Base-by-base conservation (phyloP, 2,329 filamentous ascomycete genomes). In the Pseudopithomyces chartarum region DNA sequence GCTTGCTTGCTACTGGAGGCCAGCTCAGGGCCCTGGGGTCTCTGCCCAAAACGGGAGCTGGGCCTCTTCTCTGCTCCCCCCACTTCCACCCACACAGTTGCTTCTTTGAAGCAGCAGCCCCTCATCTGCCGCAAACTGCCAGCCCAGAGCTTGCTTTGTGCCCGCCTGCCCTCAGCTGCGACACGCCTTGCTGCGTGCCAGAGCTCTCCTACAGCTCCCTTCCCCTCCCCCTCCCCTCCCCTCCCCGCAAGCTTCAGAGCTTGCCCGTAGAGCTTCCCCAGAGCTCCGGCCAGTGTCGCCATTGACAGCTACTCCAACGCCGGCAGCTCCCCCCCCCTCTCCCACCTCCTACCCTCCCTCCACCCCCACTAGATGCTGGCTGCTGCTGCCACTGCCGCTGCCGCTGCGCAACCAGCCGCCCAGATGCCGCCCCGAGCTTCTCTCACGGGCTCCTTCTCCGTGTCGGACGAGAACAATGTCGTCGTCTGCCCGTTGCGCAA, bases 401-500 rank as follows among this genome's bases (percentile, higher is more conserved):
- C 26, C 8, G 26, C 26, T 29, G 26, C 26, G 26, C 26, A 29
- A 29, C 26, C 26, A 29, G 26, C 26, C 26, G 26, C 26, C 26
- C 26, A 29, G 80, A 97, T 97, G 93, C 92, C 93, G 80, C 92
- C 92, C 74, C 88, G 91, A 84, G 87, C 90, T 70, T 89, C 91
- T 66, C 84, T 96, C 74, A 95, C 91, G 62, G 91, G 90, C 74
- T 95, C 92, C 64, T 97, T 97, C 78, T 93, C 92, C 66, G 90
- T 96, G 71, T 91, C 91, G 70, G 92, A 97, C 82, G 86, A 90
- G 77, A 94, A 91, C 78, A 96, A 96, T 78, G 94, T 98, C 80
- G 95, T 99, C 74, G 91, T 97, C 73, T 99, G 95, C 80, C 95
- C 95, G 66, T 83, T 99, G 78, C 88, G 88, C 74, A 97, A 97